phyloP scores from a whole-genome alignment of 208 protist species.

The Strigomonas culicis region DNA sequence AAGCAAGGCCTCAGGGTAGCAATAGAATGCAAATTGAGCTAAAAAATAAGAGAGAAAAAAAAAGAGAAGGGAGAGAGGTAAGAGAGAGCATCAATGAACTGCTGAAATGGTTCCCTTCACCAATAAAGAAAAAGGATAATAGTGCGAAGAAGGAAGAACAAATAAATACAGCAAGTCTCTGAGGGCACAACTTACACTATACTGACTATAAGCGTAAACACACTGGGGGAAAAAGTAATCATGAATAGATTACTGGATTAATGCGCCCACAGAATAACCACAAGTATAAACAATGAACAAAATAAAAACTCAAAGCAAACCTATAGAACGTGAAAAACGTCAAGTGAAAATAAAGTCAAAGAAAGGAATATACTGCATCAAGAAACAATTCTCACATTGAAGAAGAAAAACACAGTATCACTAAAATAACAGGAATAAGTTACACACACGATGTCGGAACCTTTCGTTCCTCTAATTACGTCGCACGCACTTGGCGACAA shows the following conservation, averaged over 20 bases:
- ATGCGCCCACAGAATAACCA: background rate
- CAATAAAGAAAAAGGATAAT: too few species aligned
- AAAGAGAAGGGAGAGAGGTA: too few species aligned
- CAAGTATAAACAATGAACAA: conserved; percentile 6
- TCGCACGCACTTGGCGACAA: too few species aligned
- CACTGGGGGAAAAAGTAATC: too few species aligned
- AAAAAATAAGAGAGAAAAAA: background rate
- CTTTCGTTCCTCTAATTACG: background rate
- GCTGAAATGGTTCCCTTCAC: background rate
- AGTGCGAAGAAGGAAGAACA: conserved; percentile 10
- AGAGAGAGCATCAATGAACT: too few species aligned
- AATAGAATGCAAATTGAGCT: background rate
- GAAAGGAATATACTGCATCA: background rate
- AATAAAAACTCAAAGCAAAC: too few species aligned
- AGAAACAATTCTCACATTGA: background rate
- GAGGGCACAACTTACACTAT: background rate
- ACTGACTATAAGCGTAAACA: too few species aligned
- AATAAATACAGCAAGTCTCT: conserved; percentile 7
- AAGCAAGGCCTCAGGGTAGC: background rate
- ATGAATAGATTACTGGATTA: background rate
- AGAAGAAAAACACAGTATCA: conserved; percentile 1
- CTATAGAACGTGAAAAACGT: too few species aligned
- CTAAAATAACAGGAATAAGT: conserved; percentile 4
- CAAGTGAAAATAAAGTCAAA: conserved; percentile 8
- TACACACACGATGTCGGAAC: conserved; percentile 3